phyloP scores from a whole-genome alignment of 306 rosid species.

The Datisca glomerata region DNA sequence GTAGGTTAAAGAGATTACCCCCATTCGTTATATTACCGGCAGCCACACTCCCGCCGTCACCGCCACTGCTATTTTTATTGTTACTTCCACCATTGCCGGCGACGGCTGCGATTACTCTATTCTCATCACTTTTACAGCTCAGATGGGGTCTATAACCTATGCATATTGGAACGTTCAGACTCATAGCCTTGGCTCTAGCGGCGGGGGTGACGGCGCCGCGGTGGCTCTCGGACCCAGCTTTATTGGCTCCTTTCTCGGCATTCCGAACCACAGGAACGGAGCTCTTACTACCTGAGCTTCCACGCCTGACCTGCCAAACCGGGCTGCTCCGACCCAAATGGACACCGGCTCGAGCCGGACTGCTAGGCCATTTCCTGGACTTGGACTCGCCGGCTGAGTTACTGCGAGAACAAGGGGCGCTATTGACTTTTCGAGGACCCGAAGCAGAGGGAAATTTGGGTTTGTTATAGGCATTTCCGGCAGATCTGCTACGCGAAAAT shows the following conservation, averaged over 20 bases:
- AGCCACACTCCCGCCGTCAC: conserved; percentile 10
- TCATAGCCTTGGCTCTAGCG: conserved; percentile 44
- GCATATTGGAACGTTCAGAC: conserved; percentile 75
- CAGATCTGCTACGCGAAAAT: conserved; percentile 83
- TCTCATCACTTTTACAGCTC: conserved; percentile 60
- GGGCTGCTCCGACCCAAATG: conserved; percentile 88
- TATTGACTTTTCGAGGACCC: conserved; percentile 52
- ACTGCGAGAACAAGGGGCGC: conserved; percentile 96
- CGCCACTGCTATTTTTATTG: conserved; percentile 5
- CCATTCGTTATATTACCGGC: conserved; percentile 13
- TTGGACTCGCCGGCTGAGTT: conserved; percentile 90
- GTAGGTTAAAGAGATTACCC: conserved; percentile 62
- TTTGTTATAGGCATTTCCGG: conserved; percentile 54
- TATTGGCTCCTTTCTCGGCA: conserved; percentile 23
- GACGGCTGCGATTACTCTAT: conserved; percentile 17
- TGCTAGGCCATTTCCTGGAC: conserved; percentile 75
- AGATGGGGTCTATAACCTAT: conserved; percentile 57
- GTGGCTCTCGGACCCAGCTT: conserved; percentile 25
- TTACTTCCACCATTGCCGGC: neutral
- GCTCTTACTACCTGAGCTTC: conserved; percentile 17
- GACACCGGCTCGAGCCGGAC: conserved; percentile 77
- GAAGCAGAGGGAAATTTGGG: conserved; percentile 59
- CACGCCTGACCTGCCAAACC: conserved; percentile 79
- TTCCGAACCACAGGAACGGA: conserved; percentile 15
- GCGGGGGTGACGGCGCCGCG: conserved; percentile 23